Percentiles rank a stretch among this genome's conserved stretches.
These are phyloP conservation scores for Pichia eremophila DNA, from an alignment of 805 yeast genomes.

Conservation along the genomic window DNA sequence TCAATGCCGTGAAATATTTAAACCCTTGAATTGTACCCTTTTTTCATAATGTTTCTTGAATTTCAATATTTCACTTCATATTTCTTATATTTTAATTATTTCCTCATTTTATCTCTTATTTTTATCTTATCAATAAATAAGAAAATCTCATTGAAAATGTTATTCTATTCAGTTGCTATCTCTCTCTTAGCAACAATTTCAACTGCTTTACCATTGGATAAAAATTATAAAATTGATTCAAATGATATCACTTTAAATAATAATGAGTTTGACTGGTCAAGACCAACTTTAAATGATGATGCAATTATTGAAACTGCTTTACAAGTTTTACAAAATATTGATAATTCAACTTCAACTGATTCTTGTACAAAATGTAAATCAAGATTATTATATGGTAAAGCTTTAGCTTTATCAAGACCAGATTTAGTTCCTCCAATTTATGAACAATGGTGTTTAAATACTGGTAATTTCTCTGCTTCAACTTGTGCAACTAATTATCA, in stretches of 20 bases:
- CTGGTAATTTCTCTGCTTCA: conserved; percentile 17
- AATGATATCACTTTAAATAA: conserved; percentile 1
- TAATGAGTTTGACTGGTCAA: conserved; percentile 4
- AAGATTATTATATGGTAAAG: conserved; percentile 29
- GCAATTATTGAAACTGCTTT: conserved; percentile 4
- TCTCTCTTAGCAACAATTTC: conserved; percentile 2
- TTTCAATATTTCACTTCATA: too few species aligned
- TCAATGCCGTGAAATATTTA: too few species aligned
- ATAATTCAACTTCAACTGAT: conserved; percentile 5
- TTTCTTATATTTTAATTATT: background rate
- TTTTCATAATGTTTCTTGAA: too few species aligned
- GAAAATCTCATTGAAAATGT: background rate
- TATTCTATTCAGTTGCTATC: background rate
- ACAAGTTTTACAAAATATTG: conserved; percentile 2
- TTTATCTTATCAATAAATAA: background rate
- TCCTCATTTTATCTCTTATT: background rate
- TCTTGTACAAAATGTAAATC: conserved; percentile 29
- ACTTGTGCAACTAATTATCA: conserved; percentile 27
- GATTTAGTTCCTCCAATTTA: conserved; percentile 33
- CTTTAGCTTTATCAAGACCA: conserved; percentile 30
- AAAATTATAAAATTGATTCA: background rate
- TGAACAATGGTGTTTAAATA: conserved; percentile 34
- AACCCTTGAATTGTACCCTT: too few species aligned
- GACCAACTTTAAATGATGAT: conserved; percentile 3
- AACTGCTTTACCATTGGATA: conserved; percentile 1